Base-by-base conservation (phyloP, 2,329 filamentous ascomycete species). In the Alternaria sp. region DNA sequence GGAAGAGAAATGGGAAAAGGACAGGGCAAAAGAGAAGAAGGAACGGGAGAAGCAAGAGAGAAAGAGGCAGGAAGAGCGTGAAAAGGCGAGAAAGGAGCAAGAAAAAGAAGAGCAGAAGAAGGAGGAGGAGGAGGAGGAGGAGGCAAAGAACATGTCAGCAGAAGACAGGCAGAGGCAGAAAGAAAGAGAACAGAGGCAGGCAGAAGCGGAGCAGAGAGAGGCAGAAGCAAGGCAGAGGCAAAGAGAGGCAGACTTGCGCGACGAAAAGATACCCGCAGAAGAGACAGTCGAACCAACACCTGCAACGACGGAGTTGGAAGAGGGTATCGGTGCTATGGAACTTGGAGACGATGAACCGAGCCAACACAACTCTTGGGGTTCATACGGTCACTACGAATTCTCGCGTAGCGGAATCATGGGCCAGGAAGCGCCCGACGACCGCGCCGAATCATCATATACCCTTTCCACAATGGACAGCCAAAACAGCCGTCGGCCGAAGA, bases 1-100 rank as follows among this genome's bases (percentile, higher is more conserved):
- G 2, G 72, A 83, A 67, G 82, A 83, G 63, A 79, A 77, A 39
- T 73, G 70, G 58, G 74, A 79, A 49, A 58, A 58, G 31, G 56
- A 56, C 11, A 56, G 21, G 31, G 45, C 29, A 8, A 56, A 44
- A 11, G 77, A 77, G 57, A 73, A 79, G 13, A 68, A 68, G 9
- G 50, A 53, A 26, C 21, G 21, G 9, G 41, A 46, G 10, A 65
- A 51, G 11, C 58, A 65, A 67, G 46, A 69, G 60, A 42, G 67
- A 56, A 41, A 61, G 54, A 33, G 63, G 66, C 56, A 73, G 71
- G 54, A 69, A 60, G 21, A 64, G 59, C 52, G 70, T 8, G 49
- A 52, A 14, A 56, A 44, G 33, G 36, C 14, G 8, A 37, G 14
- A 31, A 60, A 48, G 23, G 56, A 46, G 37, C 37, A 73, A 29